These are phyloP conservation scores for Microdochium trichocladiopsis DNA, from an alignment of 2,329 filamentous ascomycete genomes.

Conservation along the genomic window DNA sequence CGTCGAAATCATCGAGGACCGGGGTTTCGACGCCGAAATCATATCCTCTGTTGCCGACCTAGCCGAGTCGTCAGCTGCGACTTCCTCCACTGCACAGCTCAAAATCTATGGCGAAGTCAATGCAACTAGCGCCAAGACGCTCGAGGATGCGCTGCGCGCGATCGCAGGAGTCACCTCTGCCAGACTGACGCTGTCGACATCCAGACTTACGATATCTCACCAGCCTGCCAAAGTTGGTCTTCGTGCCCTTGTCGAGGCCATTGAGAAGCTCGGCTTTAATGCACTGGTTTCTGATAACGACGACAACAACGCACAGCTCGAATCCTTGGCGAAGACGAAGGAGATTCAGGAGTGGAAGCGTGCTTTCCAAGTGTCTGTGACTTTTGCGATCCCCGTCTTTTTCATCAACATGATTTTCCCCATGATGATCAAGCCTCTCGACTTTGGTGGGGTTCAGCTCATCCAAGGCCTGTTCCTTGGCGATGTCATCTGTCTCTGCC, in stretches of 20 bases:
- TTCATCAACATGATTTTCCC: conserved; percentile 89
- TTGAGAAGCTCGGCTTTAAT: conserved; percentile 81
- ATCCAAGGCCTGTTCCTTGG: conserved; percentile 78
- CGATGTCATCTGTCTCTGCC: conserved; percentile 72
- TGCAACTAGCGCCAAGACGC: conserved; percentile 59
- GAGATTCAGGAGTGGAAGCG: conserved; percentile 91
- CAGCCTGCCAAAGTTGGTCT: conserved; percentile 68
- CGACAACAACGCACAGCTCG: conserved; percentile 93
- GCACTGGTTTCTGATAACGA: conserved; percentile 85
- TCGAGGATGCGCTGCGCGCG: conserved; percentile 62
- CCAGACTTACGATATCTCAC: conserved; percentile 67
- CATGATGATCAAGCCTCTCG: conserved; percentile 69
- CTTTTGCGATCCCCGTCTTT: conserved; percentile 86
- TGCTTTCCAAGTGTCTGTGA: conserved; percentile 69
- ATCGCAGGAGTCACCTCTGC: conserved; percentile 69
- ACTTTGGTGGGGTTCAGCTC: conserved; percentile 65
- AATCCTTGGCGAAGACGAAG: conserved; percentile 91
- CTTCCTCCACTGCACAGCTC: conserved; percentile 60
- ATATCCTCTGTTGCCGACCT: conserved; percentile 64
- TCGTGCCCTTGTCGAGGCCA: conserved; percentile 70
- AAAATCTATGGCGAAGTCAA: conserved; percentile 78
- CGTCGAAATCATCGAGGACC: conserved; percentile 76
- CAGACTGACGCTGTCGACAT: conserved; percentile 65
- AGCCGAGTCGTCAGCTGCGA: conserved; percentile 41
- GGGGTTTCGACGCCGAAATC: conserved; percentile 81